Base-by-base conservation (phyloP, 2,329 filamentous ascomycete species). In the Penicillium sp. region DNA sequence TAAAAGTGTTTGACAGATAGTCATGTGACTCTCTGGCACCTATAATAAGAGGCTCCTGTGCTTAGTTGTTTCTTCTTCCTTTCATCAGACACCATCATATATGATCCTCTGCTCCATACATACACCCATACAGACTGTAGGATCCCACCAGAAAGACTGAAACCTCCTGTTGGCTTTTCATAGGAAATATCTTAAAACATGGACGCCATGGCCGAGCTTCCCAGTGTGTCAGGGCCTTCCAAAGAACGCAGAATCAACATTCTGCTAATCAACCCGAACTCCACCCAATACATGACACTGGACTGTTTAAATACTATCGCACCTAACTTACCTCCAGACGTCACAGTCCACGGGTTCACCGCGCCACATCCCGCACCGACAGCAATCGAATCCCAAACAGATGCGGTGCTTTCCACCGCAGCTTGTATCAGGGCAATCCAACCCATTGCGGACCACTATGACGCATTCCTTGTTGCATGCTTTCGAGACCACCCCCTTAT, bases 371-470 rank as follows among this genome's bases (percentile, higher is more conserved):
- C 29, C 4, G 48, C n/a, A 14, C 48, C 48, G 1, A 16, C 31
- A 22, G 48, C 48, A 37, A 50, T 50, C 48, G 48, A 50, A 50
- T 37, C 29, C n/a, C 48, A 50, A 22, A 39, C 33, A n/a, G 48
- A 50, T 13, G 48, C 48, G 3, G 22, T 50, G 26, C 31, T 50
- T 3, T 50, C 48, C 21, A 42, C 48, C 5, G 48, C 29, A 35
- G 48, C 4, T 7, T 50, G 48, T 8, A 50, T 50, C 21, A 39
- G 33, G 33, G 29, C 48, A 16, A 24, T 50, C 19, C 26, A 21
- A 13, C 21, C 31, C 8, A 50, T 50, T 8, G 48, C 10, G 7
- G 8, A 11, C 10, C 4, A 42, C 11, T 50, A 50, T 13, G 48
- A 50, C 3, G 48, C 48, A 8, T 50, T 50, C 14, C 48, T 50